phyloP scores from a whole-genome alignment of 1,284 basidiomycete species.

The Leccinum angustisporum region DNA sequence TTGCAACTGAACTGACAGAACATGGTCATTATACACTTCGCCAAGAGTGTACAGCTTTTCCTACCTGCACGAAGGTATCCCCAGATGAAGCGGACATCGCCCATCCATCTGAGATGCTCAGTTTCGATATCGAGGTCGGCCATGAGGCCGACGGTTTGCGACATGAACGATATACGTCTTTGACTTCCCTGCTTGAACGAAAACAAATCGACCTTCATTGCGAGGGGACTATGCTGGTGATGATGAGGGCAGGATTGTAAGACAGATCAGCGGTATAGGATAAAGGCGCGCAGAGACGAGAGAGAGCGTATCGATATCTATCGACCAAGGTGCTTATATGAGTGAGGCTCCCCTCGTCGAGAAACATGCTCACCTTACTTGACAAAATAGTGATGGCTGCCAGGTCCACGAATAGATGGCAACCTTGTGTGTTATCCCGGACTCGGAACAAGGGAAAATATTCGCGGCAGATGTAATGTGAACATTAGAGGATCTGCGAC shows the following conservation, averaged over 20 bases:
- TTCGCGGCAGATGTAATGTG: no score
- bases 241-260: not conserved
- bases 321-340: not conserved
- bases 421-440: not conserved
- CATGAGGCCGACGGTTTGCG: conserved; percentile 87
- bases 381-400: not conserved
- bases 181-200: conserved; percentile 71
- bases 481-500: no score
- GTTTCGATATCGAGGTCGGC: conserved; percentile 90
- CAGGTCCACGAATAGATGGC: not conserved
- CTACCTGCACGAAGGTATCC: conserved; percentile 77
- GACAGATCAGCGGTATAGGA: not conserved
- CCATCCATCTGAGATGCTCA: conserved; percentile 89
- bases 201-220: conserved; percentile 81
- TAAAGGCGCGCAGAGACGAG: not conserved
- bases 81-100: conserved; percentile 86
- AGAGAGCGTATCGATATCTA: not conserved
- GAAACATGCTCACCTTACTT: conserved; percentile 1
- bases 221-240: not conserved
- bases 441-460: not conserved
- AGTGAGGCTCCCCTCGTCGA: not conserved
- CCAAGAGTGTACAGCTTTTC: conserved; percentile 13
- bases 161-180: conserved; percentile 85
- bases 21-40: not conserved
- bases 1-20: conserved; percentile 47